phyloP scores from a whole-genome alignment of 129 eudicot genomes.

The Tagetes patula region DNA sequence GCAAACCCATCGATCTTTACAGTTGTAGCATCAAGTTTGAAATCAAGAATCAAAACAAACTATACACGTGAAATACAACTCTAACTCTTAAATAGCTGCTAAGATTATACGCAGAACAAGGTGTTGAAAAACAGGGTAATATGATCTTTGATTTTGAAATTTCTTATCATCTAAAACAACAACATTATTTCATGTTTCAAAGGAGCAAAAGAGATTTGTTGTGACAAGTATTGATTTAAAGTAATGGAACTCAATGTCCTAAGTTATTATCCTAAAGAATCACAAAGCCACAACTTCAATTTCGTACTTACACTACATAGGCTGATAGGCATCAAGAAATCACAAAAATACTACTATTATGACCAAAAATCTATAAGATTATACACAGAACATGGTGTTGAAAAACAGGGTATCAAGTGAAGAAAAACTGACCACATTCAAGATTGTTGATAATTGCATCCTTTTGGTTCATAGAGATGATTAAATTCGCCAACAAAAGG shows the following conservation, averaged over 20 bases:
- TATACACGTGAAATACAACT: too few species aligned
- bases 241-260: neutral
- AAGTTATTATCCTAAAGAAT: neutral
- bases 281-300: neutral
- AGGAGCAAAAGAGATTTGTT: neutral
- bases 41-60: too few species aligned
- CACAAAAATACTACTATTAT: neutral
- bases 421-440: slow-evolving; percentile 47
- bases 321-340: neutral
- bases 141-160: too few species aligned
- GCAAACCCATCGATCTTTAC: too few species aligned
- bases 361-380: too few species aligned
- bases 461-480: slow-evolving; percentile 53
- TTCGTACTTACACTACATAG: neutral
- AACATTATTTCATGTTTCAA: too few species aligned
- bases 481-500: slow-evolving; percentile 36
- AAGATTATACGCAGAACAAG: too few species aligned
- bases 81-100: too few species aligned
- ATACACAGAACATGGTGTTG: neutral
- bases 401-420: neutral
- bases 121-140: too few species aligned
- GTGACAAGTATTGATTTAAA: neutral
- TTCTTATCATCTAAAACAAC: too few species aligned
- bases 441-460: slow-evolving; percentile 44
- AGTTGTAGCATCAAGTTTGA: too few species aligned